Base-by-base conservation (phyloP, 2,329 filamentous ascomycete genomes). In the Colletotrichum limetticola region DNA sequence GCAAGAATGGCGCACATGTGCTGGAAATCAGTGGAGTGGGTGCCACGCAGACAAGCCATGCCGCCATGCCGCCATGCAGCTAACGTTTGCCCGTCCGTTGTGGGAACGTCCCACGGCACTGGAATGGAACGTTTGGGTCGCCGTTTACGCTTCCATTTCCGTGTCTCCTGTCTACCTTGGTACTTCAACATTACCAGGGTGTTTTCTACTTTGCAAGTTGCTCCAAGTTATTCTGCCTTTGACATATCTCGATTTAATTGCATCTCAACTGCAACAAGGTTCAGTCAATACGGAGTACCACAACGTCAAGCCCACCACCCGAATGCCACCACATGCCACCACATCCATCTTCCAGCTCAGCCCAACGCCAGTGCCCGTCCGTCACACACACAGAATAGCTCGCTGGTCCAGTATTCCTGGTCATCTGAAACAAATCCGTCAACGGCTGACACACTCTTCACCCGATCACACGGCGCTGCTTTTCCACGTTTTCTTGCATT, bases 351-450 rank as follows among this genome's bases (percentile, higher is more conserved):
- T 19, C 35, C 65, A 53, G 32, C 30, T 42, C 62, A 57, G 11
- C 32, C 37, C 35, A 32, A 26, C 52, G 37, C 37, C 37, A 3
- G 16, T 42, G 37, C 37, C 37, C 37, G 37, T 42, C 37, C 56
- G 61, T 66, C 66, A 65, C 37, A 56, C 68, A 62, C 57, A 57
- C 68, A 19, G n/a, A n/a, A n/a, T n/a, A n/a, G 58, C 68, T 32
- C 52, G 62, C 42, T 68, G 62, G 26, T 57, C 52, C 68, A 42
- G 66, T 71, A 49, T 59, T 57, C 57, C 58, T 72, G 57, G 71
- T 72, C 71, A 74, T 74, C 71, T 72, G 71, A 74, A 74, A 74
- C 71, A 68, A 66, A 55, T 57, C 62, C 58, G 58, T 74, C 46
- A 30, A 72, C 68, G 62, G 62, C 71, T 74, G 71, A 74, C 68